phyloP scores from a whole-genome alignment of 1,284 basidiomycete genomes.

The Peniophora sp. region DNA sequence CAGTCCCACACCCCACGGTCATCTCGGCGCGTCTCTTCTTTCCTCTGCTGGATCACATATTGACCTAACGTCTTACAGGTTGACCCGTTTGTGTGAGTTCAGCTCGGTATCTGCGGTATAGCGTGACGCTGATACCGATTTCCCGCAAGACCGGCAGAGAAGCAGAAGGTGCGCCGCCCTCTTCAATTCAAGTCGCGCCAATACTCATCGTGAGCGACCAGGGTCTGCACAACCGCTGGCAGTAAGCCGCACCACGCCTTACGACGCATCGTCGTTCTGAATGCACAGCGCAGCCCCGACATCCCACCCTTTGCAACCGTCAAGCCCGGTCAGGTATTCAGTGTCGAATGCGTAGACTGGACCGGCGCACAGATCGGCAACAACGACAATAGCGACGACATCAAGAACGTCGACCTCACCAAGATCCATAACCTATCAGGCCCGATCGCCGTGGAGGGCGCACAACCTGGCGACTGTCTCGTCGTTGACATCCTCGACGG shows the following conservation, averaged over 20 bases:
- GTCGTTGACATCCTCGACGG: conserved; percentile 75
- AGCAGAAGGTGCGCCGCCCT: conserved; percentile 45
- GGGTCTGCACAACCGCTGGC: conserved; percentile 69
- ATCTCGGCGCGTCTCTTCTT: conserved; percentile 21
- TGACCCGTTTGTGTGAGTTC: conserved; percentile 51
- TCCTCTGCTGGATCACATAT: background rate
- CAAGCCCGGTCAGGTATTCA: conserved; percentile 67
- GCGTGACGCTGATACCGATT: background rate
- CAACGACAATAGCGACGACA: conserved; percentile 65
- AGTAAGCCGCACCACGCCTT: conserved; percentile 35
- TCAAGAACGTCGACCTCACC: conserved; percentile 57
- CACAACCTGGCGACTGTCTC: conserved; percentile 73
- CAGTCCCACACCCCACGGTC: conserved; percentile 44
- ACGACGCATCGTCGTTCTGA: background rate
- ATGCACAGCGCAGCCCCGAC: conserved; percentile 41
- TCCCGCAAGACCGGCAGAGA: conserved; percentile 41
- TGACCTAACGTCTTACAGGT: conserved; percentile 26
- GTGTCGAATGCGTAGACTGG: conserved; percentile 71
- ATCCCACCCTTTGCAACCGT: conserved; percentile 60
- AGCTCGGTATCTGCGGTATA: background rate
- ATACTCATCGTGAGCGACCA: conserved; percentile 17
- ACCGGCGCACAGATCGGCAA: conserved; percentile 72
- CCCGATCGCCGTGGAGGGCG: conserved; percentile 66
- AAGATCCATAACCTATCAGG: conserved; percentile 71
- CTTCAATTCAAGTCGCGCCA: background rate